These are phyloP conservation scores for Penicillium expansum DNA, from an alignment of 2,329 filamentous ascomycete genomes.

Conservation along the genomic window DNA sequence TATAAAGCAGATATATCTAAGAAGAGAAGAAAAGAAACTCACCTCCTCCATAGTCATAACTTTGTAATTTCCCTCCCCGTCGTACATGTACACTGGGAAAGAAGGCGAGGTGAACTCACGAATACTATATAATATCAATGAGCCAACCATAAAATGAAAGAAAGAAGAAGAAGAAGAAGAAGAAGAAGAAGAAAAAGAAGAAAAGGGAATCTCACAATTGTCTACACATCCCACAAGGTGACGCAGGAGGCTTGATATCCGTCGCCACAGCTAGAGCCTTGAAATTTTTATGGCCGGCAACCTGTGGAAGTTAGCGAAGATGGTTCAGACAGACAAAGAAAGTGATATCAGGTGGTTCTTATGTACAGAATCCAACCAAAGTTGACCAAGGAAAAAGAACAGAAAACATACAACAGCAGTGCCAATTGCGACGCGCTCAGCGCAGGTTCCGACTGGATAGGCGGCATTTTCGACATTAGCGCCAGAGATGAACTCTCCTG, in stretches of 20 bases:
- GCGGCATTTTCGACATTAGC: constrained; percentile 92
- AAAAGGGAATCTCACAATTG: constrained; percentile 63
- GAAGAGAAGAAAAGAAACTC: constrained; percentile 10
- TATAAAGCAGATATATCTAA: neutral
- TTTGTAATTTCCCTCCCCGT: constrained; percentile 66
- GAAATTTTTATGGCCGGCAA: constrained; percentile 55
- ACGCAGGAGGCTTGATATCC: constrained; percentile 63
- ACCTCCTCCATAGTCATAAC: constrained; percentile 42
- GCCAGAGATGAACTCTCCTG: constrained; percentile 62
- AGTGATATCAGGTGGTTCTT: neutral
- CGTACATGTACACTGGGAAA: constrained; percentile 88
- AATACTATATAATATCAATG: constrained; percentile 47
- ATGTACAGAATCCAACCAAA: neutral
- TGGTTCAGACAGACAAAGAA: neutral
- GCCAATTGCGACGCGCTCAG: constrained; percentile 84
- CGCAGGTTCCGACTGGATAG: constrained; percentile 93
- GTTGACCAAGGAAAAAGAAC: neutral
- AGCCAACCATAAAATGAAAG: constrained; percentile 6
- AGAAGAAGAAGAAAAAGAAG: too few relatives aligned
- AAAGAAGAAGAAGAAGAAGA: neutral
- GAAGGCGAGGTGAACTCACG: constrained; percentile 69
- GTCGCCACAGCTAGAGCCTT: constrained; percentile 82
- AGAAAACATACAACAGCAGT: constrained; percentile 63
- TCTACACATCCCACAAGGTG: constrained; percentile 93
- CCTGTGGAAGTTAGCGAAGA: constrained; percentile 24